These are phyloP conservation scores for Fusarium mundagurra DNA, from an alignment of 2,329 filamentous ascomycete species.

Conservation along the genomic window DNA sequence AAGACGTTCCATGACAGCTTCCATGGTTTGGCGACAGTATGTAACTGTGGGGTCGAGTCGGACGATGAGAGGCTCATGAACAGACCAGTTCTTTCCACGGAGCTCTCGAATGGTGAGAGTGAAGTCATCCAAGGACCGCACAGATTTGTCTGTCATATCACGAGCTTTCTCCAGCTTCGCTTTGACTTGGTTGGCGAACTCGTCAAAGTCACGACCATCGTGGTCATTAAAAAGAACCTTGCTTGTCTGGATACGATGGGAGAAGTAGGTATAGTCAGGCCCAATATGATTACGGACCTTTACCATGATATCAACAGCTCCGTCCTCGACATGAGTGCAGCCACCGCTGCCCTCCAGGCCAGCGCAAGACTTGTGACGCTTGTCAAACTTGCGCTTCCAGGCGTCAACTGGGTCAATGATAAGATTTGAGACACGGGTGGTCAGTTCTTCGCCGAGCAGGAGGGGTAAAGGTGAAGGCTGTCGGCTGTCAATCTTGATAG, in stretches of 20 bases:
- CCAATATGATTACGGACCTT: conserved; percentile 61
- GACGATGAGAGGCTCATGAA: conserved; percentile 58
- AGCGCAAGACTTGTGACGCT: conserved; percentile 50
- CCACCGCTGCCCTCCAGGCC: conserved; percentile 50
- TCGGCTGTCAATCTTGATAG: conserved; percentile 56
- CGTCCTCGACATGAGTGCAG: conserved; percentile 54
- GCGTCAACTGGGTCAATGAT: conserved; percentile 54
- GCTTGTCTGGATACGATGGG: conserved; percentile 54
- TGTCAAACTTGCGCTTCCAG: conserved; percentile 54
- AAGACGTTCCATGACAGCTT: conserved; percentile 61
- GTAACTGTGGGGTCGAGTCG: conserved; percentile 54
- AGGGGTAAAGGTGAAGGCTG: conserved; percentile 61
- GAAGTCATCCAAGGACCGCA: conserved; percentile 58
- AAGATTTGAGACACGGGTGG: conserved; percentile 56
- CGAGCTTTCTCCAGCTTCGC: conserved; percentile 50
- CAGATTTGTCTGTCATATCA: conserved; percentile 53
- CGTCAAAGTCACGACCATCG: conserved; percentile 54
- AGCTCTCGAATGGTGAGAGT: conserved; percentile 59
- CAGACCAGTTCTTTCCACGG: conserved; percentile 56
- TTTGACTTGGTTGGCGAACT: conserved; percentile 55
- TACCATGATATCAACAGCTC: conserved; percentile 58
- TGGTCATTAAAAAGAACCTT: conserved; percentile 57
- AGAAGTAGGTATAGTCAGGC: conserved; percentile 56
- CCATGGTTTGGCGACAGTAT: conserved; percentile 56
- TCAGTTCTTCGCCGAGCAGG: conserved; percentile 56